Conservation (phyloP, 2,329 filamentous ascomycete species). For the Talaromyces islandicus region DNA sequence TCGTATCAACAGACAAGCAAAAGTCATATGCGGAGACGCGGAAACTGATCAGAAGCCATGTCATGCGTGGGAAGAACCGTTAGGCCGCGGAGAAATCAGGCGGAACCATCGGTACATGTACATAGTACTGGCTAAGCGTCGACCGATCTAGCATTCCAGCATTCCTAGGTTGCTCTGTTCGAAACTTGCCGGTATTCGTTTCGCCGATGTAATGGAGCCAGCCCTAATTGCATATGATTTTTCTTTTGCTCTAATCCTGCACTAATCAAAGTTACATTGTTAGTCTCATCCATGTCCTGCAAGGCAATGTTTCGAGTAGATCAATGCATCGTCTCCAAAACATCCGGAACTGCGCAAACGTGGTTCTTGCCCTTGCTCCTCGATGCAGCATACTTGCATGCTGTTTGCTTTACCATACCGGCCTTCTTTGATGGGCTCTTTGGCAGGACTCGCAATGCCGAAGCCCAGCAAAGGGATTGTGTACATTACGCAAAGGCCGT, state of each 20-base stretch:
- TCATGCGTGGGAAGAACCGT: not conserved
- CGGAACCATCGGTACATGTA: too few relatives aligned
- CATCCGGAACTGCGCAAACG: not conserved
- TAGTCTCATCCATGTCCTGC: not conserved
- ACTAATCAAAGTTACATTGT: not conserved
- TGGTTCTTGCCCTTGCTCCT: not conserved
- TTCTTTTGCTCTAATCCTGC: not conserved
- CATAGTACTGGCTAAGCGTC: too few relatives aligned
- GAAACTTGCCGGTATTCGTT: not conserved
- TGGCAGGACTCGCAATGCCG: not conserved
- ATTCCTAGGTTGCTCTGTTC: not conserved
- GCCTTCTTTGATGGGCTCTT: not conserved
- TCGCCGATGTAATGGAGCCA: not conserved
- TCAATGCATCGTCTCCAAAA: not conserved
- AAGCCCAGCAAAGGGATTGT: not conserved
- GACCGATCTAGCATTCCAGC: not conserved
- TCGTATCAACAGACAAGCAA: not conserved
- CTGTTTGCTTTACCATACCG: not conserved
- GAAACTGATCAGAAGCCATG: not conserved
- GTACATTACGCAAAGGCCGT: not conserved
- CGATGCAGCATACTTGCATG: not conserved
- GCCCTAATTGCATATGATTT: not conserved
- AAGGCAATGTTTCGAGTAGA: not conserved
- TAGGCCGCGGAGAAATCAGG: not conserved
- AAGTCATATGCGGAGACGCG: not conserved